Base-by-base conservation (phyloP, 1,284 basidiomycete species). In the Apiotrichum akiyoshidainum region DNA sequence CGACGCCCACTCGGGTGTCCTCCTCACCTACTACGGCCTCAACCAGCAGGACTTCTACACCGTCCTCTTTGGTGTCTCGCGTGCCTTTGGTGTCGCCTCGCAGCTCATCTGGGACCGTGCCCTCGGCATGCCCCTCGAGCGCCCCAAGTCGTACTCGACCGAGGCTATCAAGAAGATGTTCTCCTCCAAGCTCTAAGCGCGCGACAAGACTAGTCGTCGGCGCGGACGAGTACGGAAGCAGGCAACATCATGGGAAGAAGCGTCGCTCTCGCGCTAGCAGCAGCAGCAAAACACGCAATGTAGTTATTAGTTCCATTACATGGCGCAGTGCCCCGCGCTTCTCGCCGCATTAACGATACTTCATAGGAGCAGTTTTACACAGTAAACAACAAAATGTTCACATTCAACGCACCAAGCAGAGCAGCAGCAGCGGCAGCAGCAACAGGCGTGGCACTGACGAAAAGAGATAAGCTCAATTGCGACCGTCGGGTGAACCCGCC, bases 61-160 rank as follows among this genome's bases (percentile, higher is more conserved):
- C 63, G 93, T 96, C 63, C 84, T 98, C 64, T 98, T 98, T 79
- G 94, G 94, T 83, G 92, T 97, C 50, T 95, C 92, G 35, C 87
- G 91, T 75, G 90, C 91, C 16, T 90, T 93, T 68, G 91, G 91
- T 83, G 90, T 92, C 59, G 85, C 87, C 57, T 86, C 91, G 46
- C 90, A 92, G 76, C 83, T 92, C 68, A 91, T 92, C 73, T 96
- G 92, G 90, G 93, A 96, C 79, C 90, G 94, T 79, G 93, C 90
- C 46, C 88, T 94, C 71, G 92, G 92, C 81, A 76, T 77, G 75
- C 76, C 76, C 63, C 73, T 79, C 64, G 76, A 78, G 68, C 68
- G 77, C 61, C 77, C 77, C 67, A 80, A 80, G 78, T 81, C 80
- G 66, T 76, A 71, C 74, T 76, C 74, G 57, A 79, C 79, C 65